Evolutionary conservation across 116 monocot genomes (phyloP), one percentile per base, ranked within the genome.

Genomic region (Zostera marina): DNA sequence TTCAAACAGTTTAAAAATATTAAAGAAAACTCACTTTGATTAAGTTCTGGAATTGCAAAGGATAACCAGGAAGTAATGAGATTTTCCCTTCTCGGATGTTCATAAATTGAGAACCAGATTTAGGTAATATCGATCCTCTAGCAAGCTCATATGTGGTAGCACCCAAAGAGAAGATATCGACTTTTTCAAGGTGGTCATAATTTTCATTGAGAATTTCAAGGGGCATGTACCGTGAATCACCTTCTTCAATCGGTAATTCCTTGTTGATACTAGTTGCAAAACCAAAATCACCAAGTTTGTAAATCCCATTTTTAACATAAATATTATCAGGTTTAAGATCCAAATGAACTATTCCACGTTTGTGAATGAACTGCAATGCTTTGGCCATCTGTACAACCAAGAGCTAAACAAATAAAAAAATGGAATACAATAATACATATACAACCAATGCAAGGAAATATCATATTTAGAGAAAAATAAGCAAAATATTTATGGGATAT

Each of bases 291-390:
- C 94, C 94, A 55, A 94, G 81, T 58, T 94, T 94, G 59, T 94
- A 88, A 20, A 75, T 48, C 58, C 75, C 69, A 59, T 72, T 65
- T 58, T 88, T 88, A 11, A 81, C 73, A 68, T 94, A 94, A 68
- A 94, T 88, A 67, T 94, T 94, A 9, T 94, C 94, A 40, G 94
- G 94, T 67, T 94, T 94, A 56, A 94, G 76, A 74, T 94, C 94
- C 56, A 94, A 62, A 58, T 94, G 94, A 54, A 79, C 88, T 58
- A 94, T 67, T 3, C 94, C 94, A 49, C 67, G 68, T 22, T 74
- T 79, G 64, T 94, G 94, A 53, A 88, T 84, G 54, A 77, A 94
- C 22, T 65, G 61, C 68, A 94, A 61, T 58, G 85, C 85, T 59
- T 76, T 85, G 42, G 84, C 79, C 17, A 94, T 76, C 92, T 92